Conservation (phyloP, 129 eudicot genomes). For the Saposhnikovia divaricata region DNA sequence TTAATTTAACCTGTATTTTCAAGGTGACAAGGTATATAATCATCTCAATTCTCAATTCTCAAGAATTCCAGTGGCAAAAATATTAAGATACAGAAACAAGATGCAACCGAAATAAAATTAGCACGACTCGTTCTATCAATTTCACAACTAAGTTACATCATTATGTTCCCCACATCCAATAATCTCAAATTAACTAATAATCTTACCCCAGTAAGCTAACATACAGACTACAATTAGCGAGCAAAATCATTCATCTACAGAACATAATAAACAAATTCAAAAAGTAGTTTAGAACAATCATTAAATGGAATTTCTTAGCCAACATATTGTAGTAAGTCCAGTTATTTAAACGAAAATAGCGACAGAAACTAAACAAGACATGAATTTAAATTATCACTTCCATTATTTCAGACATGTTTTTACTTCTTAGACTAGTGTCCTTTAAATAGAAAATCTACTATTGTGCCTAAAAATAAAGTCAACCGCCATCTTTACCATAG, state of each 20-base stretch:
- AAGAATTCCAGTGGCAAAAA: background rate
- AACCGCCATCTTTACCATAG: background rate
- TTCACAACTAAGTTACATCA: background rate
- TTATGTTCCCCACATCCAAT: background rate
- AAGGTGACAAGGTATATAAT: background rate
- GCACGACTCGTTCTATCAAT: background rate
- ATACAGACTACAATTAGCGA: background rate
- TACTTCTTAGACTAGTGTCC: background rate
- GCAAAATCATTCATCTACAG: background rate
- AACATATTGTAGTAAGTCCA: background rate
- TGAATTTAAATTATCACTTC: no score
- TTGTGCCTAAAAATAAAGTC: background rate
- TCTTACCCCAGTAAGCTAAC: background rate
- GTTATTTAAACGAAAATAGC: background rate
- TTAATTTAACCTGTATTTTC: conserved; percentile 37
- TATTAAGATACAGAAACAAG: background rate
- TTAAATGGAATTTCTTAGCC: background rate
- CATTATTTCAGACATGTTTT: background rate
- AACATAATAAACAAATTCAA: background rate
- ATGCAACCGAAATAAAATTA: background rate
- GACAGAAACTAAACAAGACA: background rate
- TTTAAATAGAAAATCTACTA: background rate
- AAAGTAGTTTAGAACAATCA: background rate
- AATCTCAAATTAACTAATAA: background rate
- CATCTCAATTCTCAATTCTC: background rate